Conservation (phyloP, 225 moss, liverwort and hornwort species). For the Climacium dendroides region DNA sequence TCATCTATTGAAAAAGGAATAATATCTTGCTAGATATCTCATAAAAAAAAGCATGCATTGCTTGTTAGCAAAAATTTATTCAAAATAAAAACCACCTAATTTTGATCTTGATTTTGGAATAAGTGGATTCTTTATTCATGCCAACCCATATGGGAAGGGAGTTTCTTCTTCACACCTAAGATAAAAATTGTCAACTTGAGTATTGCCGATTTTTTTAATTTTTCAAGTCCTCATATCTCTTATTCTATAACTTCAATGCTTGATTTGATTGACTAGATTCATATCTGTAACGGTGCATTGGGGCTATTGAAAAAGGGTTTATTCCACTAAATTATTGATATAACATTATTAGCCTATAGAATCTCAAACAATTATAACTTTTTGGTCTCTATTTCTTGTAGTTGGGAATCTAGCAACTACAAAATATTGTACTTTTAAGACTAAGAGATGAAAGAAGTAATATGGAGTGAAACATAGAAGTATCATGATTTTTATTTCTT, state of each 20-base stretch:
- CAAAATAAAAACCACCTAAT: not conserved
- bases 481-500: not conserved
- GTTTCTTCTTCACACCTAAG: not conserved
- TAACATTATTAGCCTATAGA: fast-evolving
- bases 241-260: not conserved
- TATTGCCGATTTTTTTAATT: not conserved
- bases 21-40: not conserved
- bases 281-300: not conserved
- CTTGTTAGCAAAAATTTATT: not conserved
- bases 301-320: not conserved
- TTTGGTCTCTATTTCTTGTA: not conserved
- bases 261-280: not conserved
- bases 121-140: not conserved
- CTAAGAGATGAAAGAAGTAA: not conserved
- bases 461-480: not conserved
- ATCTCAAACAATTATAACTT: not conserved
- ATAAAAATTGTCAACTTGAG: not conserved
- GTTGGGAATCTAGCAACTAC: fast-evolving
- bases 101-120: fast-evolving
- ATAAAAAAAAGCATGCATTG: not conserved
- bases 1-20: not conserved
- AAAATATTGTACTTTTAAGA: not conserved
- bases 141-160: fast-evolving
- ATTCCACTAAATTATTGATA: not conserved
- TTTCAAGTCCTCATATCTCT: not conserved